These are phyloP conservation scores for Suillus paluster DNA, from an alignment of 768 basidiomycete genomes.

Conservation along the genomic window DNA sequence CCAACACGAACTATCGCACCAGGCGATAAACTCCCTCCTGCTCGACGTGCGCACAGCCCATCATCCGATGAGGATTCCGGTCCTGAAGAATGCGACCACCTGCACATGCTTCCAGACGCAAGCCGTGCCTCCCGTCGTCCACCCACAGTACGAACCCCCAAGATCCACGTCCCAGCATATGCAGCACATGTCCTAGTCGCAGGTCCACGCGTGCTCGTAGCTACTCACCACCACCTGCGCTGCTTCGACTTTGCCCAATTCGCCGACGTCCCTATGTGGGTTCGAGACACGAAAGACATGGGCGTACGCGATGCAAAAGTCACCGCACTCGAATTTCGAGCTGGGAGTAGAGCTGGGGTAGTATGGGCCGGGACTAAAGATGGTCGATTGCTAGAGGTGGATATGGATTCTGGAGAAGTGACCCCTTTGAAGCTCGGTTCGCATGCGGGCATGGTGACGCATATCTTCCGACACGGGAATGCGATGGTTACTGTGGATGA, in stretches of 20 bases:
- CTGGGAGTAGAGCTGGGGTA: constrained; percentile 54
- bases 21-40: constrained; percentile 71
- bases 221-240: constrained; percentile 59
- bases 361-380: constrained; percentile 93
- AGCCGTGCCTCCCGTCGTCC: constrained; percentile 66
- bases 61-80: constrained; percentile 58
- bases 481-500: constrained; percentile 87
- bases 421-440: constrained; percentile 55
- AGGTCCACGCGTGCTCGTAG: constrained; percentile 62
- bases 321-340: constrained; percentile 78
- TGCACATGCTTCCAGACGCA: constrained; percentile 63
- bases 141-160: constrained; percentile 47
- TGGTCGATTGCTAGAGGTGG: constrained; percentile 84
- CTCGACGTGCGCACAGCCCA: constrained; percentile 50
- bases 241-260: constrained; percentile 58
- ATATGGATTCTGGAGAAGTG: constrained; percentile 63
- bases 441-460: constrained; percentile 68
- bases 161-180: constrained; percentile 59
- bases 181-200: constrained; percentile 58
- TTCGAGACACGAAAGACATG: constrained; percentile 64
- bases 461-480: constrained; percentile 73
- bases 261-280: constrained; percentile 46
- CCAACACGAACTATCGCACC: constrained; percentile 74
- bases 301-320: constrained; percentile 72
- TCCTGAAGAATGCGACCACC: constrained; percentile 57